Evolutionary conservation across 768 basidiomycete species (phyloP), one percentile per base, ranked within the genome.

Genomic region (Russula virescens): DNA sequence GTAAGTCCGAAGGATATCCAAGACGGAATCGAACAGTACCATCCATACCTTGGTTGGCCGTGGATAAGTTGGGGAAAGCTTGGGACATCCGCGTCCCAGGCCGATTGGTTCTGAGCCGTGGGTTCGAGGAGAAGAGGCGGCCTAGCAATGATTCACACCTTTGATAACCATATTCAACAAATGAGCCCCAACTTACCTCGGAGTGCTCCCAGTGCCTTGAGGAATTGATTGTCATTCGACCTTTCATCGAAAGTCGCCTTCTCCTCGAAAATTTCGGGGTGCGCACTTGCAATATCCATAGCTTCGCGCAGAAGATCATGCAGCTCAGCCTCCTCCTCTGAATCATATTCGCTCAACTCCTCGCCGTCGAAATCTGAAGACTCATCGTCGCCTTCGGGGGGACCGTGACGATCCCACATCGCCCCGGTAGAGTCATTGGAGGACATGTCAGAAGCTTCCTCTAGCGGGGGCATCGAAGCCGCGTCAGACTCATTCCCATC

Each of bases 151-250:
- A 45, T 52, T 28, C 26, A 49, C 46, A 25, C 14, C 34, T 34
- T n/a, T 26, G 35, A 55, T 31, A 8, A 8, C 31, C 31, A 31
- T 52, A 16, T n/a, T 38, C 49, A 54, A 38, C 56, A 38, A 19
- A 38, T 14, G 40, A 9, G 31, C 9, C 34, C 10, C 13, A 21
- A 31, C 73, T 40, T 58, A 85, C 90, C 91, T 82, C 86, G 80
- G 61, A 93, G 71, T 16, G 87, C 86, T 40, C 86, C 85, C 65
- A 94, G 75, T 40, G 91, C 72, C 70, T 86, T 91, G 68, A 92
- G 71, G 72, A 94, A 91, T 0, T 89, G 88, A 69, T 93, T 94
- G 21, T 79, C 82, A 69, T 85, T 86, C 56, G 79, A 76, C 56
- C 82, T 79, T 25, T 84, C 82, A 16, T 73, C 72, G 7, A 78